phyloP scores from a whole-genome alignment of 352 stramenopile genomes.

The Pythium rishiriense region DNA sequence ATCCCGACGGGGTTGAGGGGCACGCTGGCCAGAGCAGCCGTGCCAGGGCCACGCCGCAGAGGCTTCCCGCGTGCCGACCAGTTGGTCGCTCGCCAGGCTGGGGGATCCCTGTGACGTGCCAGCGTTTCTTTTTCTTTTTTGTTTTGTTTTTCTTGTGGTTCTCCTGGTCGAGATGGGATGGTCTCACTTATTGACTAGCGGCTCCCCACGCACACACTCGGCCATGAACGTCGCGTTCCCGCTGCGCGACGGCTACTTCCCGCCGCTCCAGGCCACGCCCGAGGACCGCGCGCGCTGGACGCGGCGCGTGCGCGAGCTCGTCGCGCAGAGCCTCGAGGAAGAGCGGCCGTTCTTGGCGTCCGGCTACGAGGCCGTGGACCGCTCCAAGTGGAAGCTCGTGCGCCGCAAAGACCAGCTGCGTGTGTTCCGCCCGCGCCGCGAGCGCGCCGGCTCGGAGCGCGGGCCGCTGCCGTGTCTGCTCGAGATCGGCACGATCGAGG shows the following conservation, averaged over 20 bases:
- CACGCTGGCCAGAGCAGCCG: too few relatives aligned
- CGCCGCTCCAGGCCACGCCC: conserved; percentile 7
- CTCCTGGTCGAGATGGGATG: too few relatives aligned
- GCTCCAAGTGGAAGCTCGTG: conserved; percentile 20
- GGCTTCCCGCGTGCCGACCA: too few relatives aligned
- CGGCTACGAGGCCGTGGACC: conserved; percentile 14
- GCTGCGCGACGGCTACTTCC: conserved; percentile 21
- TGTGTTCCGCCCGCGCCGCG: conserved; percentile 19
- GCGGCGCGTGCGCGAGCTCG: conserved; percentile 12
- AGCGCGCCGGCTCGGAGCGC: neutral
- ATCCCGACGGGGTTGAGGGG: neutral
- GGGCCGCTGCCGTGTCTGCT: conserved; percentile 11
- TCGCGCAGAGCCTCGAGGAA: conserved; percentile 5
- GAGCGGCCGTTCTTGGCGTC: conserved; percentile 11
- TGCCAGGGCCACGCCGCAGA: neutral
- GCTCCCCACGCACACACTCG: neutral
- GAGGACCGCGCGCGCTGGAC: conserved; percentile 10
- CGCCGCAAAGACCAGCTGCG: conserved; percentile 23
- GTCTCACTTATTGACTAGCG: neutral
- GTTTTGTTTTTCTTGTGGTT: neutral
- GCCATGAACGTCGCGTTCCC: conserved; percentile 20
- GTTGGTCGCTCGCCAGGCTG: too few relatives aligned
- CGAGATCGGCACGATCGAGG: conserved; percentile 28
- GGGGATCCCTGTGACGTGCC: neutral
- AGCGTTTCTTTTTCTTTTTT: too few relatives aligned